Conservation (phyloP, 163 green algal species). For the Chlamydomonas reinhardtii region DNA sequence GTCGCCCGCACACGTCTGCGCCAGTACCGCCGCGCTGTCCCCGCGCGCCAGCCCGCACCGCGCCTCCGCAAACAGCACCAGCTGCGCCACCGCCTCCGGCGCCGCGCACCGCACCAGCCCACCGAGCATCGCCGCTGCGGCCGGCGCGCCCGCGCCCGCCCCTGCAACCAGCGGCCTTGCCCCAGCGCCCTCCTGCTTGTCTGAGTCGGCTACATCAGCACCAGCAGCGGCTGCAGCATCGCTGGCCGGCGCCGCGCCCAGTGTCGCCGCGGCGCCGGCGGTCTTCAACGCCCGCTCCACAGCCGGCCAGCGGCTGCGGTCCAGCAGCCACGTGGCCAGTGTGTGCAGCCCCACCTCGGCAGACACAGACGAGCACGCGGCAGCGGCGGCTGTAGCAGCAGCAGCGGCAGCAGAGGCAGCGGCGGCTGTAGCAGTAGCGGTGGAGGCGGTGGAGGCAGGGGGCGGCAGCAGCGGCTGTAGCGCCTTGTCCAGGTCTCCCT, state of each 20-base stretch:
- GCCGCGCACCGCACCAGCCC: constrained; percentile 17
- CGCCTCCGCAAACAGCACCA: constrained; percentile 12
- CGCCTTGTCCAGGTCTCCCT: constrained; percentile 49
- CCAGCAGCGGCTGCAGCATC: neutral
- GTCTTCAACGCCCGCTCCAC: constrained; percentile 14
- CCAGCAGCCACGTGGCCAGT: constrained; percentile 24
- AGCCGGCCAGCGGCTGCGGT: constrained; percentile 8
- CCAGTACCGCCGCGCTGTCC: constrained; percentile 24
- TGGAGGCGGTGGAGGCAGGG: no score
- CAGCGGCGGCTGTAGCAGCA: neutral
- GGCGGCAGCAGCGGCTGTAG: neutral
- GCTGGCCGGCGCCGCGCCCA: no score
- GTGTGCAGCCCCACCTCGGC: constrained; percentile 44
- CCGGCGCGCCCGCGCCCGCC: neutral
- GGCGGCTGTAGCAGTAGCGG: neutral
- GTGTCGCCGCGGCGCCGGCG: neutral
- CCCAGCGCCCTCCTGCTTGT: neutral
- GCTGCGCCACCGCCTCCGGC: constrained; percentile 9
- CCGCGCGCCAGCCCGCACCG: constrained; percentile 23
- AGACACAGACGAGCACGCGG: constrained; percentile 4
- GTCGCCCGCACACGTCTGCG: constrained; percentile 31
- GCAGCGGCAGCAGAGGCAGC: neutral
- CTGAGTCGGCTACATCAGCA: no score
- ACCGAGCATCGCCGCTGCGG: neutral
- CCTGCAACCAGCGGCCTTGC: neutral